A percentile compares a stretch with the other conserved stretches of the same genome.
phyloP scores from a whole-genome alignment of 768 basidiomycete species.

The Lentinula edodes region DNA sequence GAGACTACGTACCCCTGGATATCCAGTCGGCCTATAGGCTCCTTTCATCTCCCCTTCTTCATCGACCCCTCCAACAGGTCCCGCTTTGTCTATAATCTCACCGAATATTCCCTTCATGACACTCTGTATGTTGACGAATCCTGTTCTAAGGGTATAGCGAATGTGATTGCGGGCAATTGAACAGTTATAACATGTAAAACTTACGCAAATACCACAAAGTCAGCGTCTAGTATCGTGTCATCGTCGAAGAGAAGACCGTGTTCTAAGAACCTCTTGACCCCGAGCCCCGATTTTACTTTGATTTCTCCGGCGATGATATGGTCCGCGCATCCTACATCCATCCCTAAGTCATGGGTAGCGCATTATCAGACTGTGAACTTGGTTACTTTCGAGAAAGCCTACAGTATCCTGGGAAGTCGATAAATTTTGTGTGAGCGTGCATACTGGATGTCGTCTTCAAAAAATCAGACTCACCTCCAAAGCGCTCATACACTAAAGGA shows the following conservation, averaged over 20 bases:
- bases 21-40: constrained; percentile 23
- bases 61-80: constrained; percentile 21
- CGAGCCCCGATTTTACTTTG: constrained; percentile 50
- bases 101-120: constrained; percentile 18
- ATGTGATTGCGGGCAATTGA: background rate
- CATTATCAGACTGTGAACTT: background rate
- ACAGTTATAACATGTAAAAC: background rate
- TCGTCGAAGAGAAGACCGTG: constrained; percentile 30
- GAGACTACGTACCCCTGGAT: constrained; percentile 20
- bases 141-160: constrained; percentile 13
- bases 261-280: constrained; percentile 29
- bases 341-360: constrained; percentile 13
- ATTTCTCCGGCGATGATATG: constrained; percentile 49
- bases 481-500: constrained; percentile 21
- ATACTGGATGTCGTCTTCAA: too few species aligned
- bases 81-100: constrained; percentile 13
- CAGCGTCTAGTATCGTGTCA: constrained; percentile 30
- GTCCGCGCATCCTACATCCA: constrained; percentile 45
- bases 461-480: constrained; percentile 24
- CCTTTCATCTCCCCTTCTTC: constrained; percentile 23
- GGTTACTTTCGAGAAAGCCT: background rate
- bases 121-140: constrained; percentile 18
- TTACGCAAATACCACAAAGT: constrained; percentile 41
- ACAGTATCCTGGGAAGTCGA: background rate
- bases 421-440: too few species aligned